Evolutionary conservation across 352 stramenopile genomes (phyloP).

Genomic region (Halophytophthora polymorphica): DNA sequence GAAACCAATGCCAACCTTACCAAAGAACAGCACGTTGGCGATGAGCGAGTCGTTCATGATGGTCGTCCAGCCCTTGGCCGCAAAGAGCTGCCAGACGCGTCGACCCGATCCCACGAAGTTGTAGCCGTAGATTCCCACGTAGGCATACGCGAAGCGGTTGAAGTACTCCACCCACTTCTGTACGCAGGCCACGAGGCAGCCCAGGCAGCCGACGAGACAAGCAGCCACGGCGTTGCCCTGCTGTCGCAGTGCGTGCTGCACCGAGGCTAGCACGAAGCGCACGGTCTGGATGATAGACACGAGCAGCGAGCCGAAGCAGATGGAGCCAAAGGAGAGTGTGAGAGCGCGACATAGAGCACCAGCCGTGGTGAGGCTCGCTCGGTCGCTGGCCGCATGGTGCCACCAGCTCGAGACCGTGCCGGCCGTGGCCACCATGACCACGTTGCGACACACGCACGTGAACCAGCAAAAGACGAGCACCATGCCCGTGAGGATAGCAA

Average conservation of each 20-base stretch:
- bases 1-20: slow-evolving; percentile 68
- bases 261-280: slow-evolving; percentile 56
- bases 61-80: slow-evolving; percentile 76
- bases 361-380: slow-evolving; percentile 70
- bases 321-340: slow-evolving; percentile 90
- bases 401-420: slow-evolving; percentile 91
- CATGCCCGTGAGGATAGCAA: slow-evolving; percentile 84
- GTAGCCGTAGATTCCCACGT: slow-evolving; percentile 87
- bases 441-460: slow-evolving; percentile 81
- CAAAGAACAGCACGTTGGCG: slow-evolving; percentile 82
- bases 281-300: slow-evolving; percentile 90
- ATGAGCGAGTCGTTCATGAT: slow-evolving; percentile 90
- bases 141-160: slow-evolving; percentile 88
- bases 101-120: slow-evolving; percentile 75
- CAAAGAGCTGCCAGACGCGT: slow-evolving; percentile 81
- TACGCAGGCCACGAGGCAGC: slow-evolving; percentile 79
- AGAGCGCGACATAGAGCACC: slow-evolving; percentile 75
- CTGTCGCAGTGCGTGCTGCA: too few relatives aligned
- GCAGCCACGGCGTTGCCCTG: too few relatives aligned
- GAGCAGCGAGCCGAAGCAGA: slow-evolving; percentile 91
- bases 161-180: slow-evolving; percentile 88
- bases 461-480: slow-evolving; percentile 94
- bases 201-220: slow-evolving; percentile 62
- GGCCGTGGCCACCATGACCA: slow-evolving; percentile 87
- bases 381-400: slow-evolving; percentile 65